Base-by-base conservation (phyloP, 2,329 filamentous ascomycete species). In the Monosporascus cannonballus region DNA sequence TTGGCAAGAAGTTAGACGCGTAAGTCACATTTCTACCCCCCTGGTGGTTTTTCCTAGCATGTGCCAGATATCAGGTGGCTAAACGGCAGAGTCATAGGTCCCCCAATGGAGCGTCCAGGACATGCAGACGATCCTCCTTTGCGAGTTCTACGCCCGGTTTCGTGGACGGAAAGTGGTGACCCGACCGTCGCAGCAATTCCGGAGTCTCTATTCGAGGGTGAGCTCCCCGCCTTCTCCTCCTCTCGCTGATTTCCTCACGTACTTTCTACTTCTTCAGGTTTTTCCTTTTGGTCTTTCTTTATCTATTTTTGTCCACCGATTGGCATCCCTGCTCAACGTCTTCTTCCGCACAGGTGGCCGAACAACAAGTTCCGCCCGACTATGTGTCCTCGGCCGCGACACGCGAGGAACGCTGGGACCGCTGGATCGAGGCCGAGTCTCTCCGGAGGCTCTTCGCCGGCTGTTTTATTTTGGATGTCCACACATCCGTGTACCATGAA, bases 391-490 rank as follows among this genome's bases (percentile, higher is more conserved):
- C 59, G 44, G 34, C 57, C 48, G 49, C 55, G 53, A 61, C 67
- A 47, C 64, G 59, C 27, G 61, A 69, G 34, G 66, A 67, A 53
- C 69, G 69, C 47, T 84, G 81, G 81, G 69, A 67, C 39, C 60
- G 67, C 54, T 84, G 81, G 81, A 64, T 83, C 41, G 67, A 76
- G 46, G 64, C 67, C 48, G 81, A 85, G 65, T 71, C 77, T 7
- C 71, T 70, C 51, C 76, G 78, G 51, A 76, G 81, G 42, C 71
- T 84, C 27, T 67, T 82, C n/a, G 71, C 76, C 36, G 76, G 75
- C 15, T 84, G 79, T 66, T 81, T 83, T 64, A 66, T 81, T 50
- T 69, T 81, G 52, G 81, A 84, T 61, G 71, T 76, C 6, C 80
- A 83, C 55, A 74, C 78, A 61, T 75, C 78, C 56, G 69, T 76